phyloP scores from a whole-genome alignment of 2,329 filamentous ascomycete species.

The Penicillium sp. region DNA sequence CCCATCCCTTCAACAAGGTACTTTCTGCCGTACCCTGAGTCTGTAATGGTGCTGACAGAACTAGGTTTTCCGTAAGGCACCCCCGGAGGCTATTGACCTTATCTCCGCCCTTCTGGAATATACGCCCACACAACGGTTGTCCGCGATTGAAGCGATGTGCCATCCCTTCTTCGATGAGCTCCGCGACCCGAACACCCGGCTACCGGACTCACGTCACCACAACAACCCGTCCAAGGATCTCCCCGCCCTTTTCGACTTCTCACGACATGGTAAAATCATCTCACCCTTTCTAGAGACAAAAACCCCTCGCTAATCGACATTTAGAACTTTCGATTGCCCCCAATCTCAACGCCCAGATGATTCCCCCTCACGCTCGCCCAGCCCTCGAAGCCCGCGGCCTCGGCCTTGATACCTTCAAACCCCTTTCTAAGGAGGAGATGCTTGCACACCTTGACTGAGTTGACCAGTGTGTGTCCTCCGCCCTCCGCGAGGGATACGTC shows the following conservation, averaged over 20 bases:
- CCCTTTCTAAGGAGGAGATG: conserved; percentile 90
- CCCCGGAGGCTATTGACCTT: conserved; percentile 82
- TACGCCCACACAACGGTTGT: conserved; percentile 88
- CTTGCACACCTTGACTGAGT: conserved; percentile 90
- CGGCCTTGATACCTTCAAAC: conserved; percentile 88
- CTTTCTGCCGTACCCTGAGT: neutral
- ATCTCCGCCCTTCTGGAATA: conserved; percentile 93
- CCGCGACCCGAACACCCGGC: conserved; percentile 76
- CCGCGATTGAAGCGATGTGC: conserved; percentile 91
- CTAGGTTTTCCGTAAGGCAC: conserved; percentile 89
- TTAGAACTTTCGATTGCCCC: conserved; percentile 93
- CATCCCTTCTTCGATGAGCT: conserved; percentile 98
- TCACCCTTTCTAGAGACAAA: neutral
- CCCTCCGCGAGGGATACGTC: conserved; percentile 32
- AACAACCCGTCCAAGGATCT: conserved; percentile 71
- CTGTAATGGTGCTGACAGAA: conserved; percentile 15
- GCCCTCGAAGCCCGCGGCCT: conserved; percentile 67
- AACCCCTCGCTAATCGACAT: conserved; percentile 10
- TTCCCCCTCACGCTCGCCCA: conserved; percentile 71
- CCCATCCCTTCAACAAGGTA: conserved; percentile 93
- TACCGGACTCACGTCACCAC: conserved; percentile 88
- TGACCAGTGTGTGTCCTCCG: conserved; percentile 25
- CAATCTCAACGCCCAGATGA: conserved; percentile 74
- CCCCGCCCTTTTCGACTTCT: conserved; percentile 85
- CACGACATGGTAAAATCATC: conserved; percentile 66